Evolutionary conservation across 345 rosid genomes (phyloP), one percentile per base, ranked within the genome.

Genomic region (Iberis pinnata): DNA sequence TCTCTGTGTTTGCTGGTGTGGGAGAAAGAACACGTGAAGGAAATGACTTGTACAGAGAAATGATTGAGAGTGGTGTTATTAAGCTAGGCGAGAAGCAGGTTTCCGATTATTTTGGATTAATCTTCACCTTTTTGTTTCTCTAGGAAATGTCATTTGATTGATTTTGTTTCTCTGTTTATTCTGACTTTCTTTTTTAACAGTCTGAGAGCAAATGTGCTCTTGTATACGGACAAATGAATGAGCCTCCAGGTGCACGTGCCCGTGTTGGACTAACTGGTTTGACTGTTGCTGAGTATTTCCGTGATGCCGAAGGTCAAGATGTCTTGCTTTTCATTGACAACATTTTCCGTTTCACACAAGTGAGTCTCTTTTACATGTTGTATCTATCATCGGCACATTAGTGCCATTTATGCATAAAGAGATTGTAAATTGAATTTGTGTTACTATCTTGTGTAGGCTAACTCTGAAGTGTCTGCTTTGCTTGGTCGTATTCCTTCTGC

Each of bases 401-500:
- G 0, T 43, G 18, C 26, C 27, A 18, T 35, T 7, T 8, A 14
- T 10, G 38, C 43, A 26, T 44, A 22, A 5, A 16, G 7, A 50
- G 10, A 16, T 4, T 19, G 12, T 13, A 9, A 13, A 41, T 18
- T 56, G 31, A 18, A 33, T 14, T 49, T 0, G 3, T 4, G 26
- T 1, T 52, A 14, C 14, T 55, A 33, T 43, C 10, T 39, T 27
- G 19, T 76, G 38, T 67, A 92, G 98, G 97, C 97, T 12, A 93
- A 93, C 80, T 93, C 97, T 16, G 99, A 93, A 76, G 99, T 93
- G 78, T 93, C 99, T 57, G 97, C 97, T 36, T 65, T 93, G 77
- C 99, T 93, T 43, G 97, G 99, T 50, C 95, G 97, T 80, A 93
- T 93, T 67, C 97, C 97, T 5, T 93, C 97, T 75, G 99, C 99